Percentiles rank a stretch among this genome's conserved stretches.
phyloP scores from a whole-genome alignment of 139 green algal genomes.

The Chlorella vulgaris region DNA sequence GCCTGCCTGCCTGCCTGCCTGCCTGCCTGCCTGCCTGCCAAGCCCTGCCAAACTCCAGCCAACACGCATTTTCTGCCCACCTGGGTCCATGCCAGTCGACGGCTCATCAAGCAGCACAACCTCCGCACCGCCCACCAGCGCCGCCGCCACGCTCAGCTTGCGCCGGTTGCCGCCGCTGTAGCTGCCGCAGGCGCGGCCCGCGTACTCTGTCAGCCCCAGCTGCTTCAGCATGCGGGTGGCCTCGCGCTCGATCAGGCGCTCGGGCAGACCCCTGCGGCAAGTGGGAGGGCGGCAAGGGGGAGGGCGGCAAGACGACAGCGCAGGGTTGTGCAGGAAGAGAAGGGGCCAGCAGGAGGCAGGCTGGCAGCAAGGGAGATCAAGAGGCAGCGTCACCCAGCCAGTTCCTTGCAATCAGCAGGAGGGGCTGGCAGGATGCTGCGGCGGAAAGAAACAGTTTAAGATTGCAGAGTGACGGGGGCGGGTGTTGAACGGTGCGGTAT shows the following conservation, averaged over 20 bases:
- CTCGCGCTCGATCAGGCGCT: conserved; percentile 21
- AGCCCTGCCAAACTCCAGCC: neutral
- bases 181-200: conserved; percentile 47
- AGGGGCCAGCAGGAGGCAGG: neutral
- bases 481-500: too few species aligned
- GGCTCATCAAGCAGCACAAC: conserved; percentile 85
- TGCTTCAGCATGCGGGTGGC: conserved; percentile 52
- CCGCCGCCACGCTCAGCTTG: conserved; percentile 76
- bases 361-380: neutral
- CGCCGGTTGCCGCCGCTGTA: conserved; percentile 80
- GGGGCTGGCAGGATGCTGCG: too few species aligned
- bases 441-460: too few species aligned
- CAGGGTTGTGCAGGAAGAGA: neutral
- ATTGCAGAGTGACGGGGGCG: too few species aligned
- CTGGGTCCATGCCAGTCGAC: conserved; percentile 66
- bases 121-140: conserved; percentile 70
- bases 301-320: neutral
- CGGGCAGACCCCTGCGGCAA: conserved; percentile 44
- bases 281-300: neutral
- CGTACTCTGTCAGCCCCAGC: conserved; percentile 57
- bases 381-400: neutral
- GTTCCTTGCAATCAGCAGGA: too few species aligned
- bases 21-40: too few species aligned
- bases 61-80: neutral
- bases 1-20: too few species aligned